These are phyloP conservation scores for Turnera subulata DNA, from an alignment of 345 rosid genomes.

Conservation along the genomic window DNA sequence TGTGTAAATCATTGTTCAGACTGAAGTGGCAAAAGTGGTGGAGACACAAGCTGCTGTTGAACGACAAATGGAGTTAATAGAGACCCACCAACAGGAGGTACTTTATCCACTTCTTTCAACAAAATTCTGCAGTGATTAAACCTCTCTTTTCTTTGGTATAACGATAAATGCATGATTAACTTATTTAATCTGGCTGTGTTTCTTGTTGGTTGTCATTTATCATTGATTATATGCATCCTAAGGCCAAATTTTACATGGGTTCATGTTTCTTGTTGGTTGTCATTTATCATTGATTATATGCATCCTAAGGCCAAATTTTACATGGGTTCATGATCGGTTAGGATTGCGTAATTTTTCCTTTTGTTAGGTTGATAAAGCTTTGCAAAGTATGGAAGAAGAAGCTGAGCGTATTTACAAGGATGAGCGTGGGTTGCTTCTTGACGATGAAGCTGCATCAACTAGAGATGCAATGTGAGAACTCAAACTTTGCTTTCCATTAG, in stretches of 20 bases:
- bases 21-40: slow-evolving; percentile 97
- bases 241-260: too few species aligned
- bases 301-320: too few species aligned
- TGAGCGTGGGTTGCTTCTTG: slow-evolving; percentile 67
- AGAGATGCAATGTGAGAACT: slow-evolving; percentile 94
- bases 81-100: slow-evolving; percentile 99
- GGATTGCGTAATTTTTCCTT: background rate
- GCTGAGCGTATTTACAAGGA: slow-evolving; percentile 92
- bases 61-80: slow-evolving; percentile 82
- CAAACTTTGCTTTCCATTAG: slow-evolving; percentile 1
- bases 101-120: background rate
- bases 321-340: background rate
- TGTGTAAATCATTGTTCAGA: slow-evolving; percentile 37
- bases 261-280: too few species aligned
- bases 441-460: slow-evolving; percentile 93
- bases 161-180: too few species aligned
- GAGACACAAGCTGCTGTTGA: slow-evolving; percentile 84
- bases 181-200: too few species aligned
- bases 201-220: too few species aligned
- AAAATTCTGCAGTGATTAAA: too few species aligned
- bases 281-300: too few species aligned
- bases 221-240: too few species aligned
- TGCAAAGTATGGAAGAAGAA: slow-evolving; percentile 88
- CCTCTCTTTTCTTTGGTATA: too few species aligned
- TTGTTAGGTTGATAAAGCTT: slow-evolving; percentile 77